Conservation (phyloP, 208 protist genomes). For the Trypanosoma melophagium region DNA sequence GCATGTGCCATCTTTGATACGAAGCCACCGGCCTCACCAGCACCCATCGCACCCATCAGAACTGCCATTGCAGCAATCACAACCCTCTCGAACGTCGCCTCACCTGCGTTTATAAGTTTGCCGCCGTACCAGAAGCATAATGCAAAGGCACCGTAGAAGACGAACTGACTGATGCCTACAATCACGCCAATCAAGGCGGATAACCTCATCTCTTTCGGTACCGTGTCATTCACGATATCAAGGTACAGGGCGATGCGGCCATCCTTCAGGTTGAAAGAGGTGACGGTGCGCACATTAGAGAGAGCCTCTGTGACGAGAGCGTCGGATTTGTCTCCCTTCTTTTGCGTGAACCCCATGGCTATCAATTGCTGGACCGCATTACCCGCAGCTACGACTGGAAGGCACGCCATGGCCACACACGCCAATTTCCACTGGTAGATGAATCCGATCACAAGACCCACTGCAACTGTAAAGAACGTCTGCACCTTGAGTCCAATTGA, state of each 20-base stretch:
- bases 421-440: slow-evolving; percentile 78
- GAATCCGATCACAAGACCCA: slow-evolving; percentile 61
- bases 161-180: slow-evolving; percentile 61
- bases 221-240: slow-evolving; percentile 23
- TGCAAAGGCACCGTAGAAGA: slow-evolving; percentile 53
- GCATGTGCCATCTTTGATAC: slow-evolving; percentile 61
- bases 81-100: slow-evolving; percentile 63
- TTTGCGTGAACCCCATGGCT: slow-evolving; percentile 38
- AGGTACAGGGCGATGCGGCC: slow-evolving; percentile 35
- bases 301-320: slow-evolving; percentile 68
- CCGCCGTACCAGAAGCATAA: slow-evolving; percentile 83
- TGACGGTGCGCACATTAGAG: slow-evolving; percentile 72
- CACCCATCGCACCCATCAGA: slow-evolving; percentile 58
- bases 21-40: slow-evolving; percentile 67
- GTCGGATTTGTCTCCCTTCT: slow-evolving; percentile 49
- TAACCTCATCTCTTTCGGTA: slow-evolving; percentile 27
- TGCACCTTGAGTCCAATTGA: slow-evolving; percentile 65
- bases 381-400: slow-evolving; percentile 52
- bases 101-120: slow-evolving; percentile 61
- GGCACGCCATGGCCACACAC: slow-evolving; percentile 49
- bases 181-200: slow-evolving; percentile 39
- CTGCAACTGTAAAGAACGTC: slow-evolving; percentile 39
- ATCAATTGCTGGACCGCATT: slow-evolving; percentile 44
- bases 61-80: slow-evolving; percentile 47
- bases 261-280: slow-evolving; percentile 69